Percentiles rank a stretch among this genome's conserved stretches.
phyloP scores from a whole-genome alignment of 2,329 filamentous ascomycete species.

The Periconia digitata region DNA sequence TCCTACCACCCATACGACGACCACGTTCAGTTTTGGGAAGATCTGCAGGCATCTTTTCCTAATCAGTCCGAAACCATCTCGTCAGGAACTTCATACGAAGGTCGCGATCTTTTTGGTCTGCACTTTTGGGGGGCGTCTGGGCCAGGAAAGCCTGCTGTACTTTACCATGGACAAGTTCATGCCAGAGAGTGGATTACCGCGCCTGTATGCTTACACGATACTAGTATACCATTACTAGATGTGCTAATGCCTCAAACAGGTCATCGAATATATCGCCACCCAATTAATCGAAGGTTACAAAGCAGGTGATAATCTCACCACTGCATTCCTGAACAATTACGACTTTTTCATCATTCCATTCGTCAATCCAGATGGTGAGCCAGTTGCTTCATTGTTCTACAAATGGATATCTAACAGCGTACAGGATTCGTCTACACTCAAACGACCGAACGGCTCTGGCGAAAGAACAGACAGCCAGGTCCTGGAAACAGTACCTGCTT shows the following conservation, averaged over 20 bases:
- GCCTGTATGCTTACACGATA: conserved; percentile 42
- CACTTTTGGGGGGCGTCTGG: conserved; percentile 36
- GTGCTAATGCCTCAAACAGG: too few species aligned
- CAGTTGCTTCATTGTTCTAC: not conserved
- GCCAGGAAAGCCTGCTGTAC: conserved; percentile 34
- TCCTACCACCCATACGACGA: conserved; percentile 37
- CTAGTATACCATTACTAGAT: too few species aligned
- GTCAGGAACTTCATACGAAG: conserved; percentile 33
- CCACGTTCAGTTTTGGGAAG: conserved; percentile 32
- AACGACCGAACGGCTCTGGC: conserved; percentile 37
- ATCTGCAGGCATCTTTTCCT: conserved; percentile 28
- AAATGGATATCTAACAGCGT: too few species aligned
- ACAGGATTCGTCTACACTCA: conserved; percentile 38
- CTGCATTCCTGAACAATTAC: conserved; percentile 28
- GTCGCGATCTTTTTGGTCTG: conserved; percentile 33
- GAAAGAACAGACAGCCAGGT: conserved; percentile 37
- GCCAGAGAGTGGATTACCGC: conserved; percentile 37
- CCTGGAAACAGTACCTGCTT: conserved; percentile 33
- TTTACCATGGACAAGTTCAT: conserved; percentile 36
- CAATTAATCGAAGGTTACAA: conserved; percentile 32
- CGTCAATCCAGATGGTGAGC: conserved; percentile 34
- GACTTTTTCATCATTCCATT: conserved; percentile 38
- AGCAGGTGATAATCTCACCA: conserved; percentile 33
- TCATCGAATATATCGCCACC: conserved; percentile 30
- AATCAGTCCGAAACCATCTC: conserved; percentile 32